Evolutionary conservation across 2,329 filamentous ascomycete genomes (phyloP).

Genomic region (Harringtonia aguacate): DNA sequence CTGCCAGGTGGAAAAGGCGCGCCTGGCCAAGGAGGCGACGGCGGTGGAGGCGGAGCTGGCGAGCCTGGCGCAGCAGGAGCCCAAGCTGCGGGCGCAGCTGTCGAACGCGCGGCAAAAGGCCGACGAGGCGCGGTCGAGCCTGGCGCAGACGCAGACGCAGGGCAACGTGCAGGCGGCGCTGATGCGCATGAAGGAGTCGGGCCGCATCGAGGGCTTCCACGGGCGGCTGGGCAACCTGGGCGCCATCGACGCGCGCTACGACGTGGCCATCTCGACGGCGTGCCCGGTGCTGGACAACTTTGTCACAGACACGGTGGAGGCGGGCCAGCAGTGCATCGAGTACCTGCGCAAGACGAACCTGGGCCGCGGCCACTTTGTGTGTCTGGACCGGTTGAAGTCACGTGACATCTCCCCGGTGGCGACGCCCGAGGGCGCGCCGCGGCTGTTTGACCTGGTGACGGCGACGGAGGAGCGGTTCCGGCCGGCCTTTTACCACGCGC

Average conservation of each 20-base stretch:
- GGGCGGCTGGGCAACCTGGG: conserved; percentile 90
- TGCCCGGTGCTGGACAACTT: conserved; percentile 89
- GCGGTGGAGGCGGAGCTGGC: conserved; percentile 63
- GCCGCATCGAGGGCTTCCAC: conserved; percentile 94
- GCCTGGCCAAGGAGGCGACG: conserved; percentile 63
- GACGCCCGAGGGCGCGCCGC: conserved; percentile 85
- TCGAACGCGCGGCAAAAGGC: conserved; percentile 89
- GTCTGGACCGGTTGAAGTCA: conserved; percentile 73
- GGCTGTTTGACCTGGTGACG: conserved; percentile 86
- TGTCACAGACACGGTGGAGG: conserved; percentile 91
- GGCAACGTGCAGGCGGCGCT: conserved; percentile 85
- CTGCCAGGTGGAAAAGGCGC: conserved; percentile 60
- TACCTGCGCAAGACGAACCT: conserved; percentile 96
- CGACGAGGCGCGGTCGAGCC: conserved; percentile 84
- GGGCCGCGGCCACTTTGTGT: conserved; percentile 93
- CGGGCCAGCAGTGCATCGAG: conserved; percentile 95
- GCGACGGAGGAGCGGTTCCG: conserved; percentile 79
- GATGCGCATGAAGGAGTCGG: conserved; percentile 92
- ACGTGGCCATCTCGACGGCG: conserved; percentile 96
- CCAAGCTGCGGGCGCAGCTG: conserved; percentile 70
- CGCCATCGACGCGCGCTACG: conserved; percentile 86
- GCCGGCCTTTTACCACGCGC: conserved; percentile 88
- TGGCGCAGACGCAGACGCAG: conserved; percentile 83
- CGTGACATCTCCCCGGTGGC: conserved; percentile 70
- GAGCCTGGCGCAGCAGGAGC: conserved; percentile 65